Conservation (phyloP, 2,329 filamentous ascomycete genomes). For the Penicillium concentricum region DNA sequence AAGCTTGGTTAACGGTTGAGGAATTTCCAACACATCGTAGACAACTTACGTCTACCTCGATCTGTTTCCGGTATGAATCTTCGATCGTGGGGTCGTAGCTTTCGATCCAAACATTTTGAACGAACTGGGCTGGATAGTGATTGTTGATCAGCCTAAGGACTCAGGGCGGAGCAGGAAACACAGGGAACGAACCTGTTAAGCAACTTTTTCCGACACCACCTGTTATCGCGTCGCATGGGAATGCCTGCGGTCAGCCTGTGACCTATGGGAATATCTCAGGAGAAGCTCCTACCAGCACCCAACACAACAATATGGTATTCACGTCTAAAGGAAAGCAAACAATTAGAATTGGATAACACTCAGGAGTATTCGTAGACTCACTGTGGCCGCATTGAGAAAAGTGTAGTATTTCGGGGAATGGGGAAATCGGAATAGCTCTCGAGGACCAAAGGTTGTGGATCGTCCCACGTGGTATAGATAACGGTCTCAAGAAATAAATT, state of each 20-base stretch:
- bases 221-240: slow-evolving; percentile 37
- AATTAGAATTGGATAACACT: slow-evolving; percentile 20
- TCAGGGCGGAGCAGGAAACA: background rate
- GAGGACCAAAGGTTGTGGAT: background rate
- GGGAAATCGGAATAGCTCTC: background rate
- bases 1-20: slow-evolving; percentile 28
- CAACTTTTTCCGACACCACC: slow-evolving; percentile 92
- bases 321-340: slow-evolving; percentile 50
- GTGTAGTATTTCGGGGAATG: background rate
- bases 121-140: slow-evolving; percentile 72
- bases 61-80: slow-evolving; percentile 83
- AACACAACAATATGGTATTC: slow-evolving; percentile 82
- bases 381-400: slow-evolving; percentile 37
- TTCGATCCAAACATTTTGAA: slow-evolving; percentile 93
- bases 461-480: slow-evolving; percentile 7
- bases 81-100: slow-evolving; percentile 87
- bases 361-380: slow-evolving; percentile 23
- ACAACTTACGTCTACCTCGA: slow-evolving; percentile 78
- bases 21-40: background rate
- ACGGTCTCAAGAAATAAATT: background rate
- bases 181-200: slow-evolving; percentile 68
- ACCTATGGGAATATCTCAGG: slow-evolving; percentile 3
- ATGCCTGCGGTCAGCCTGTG: slow-evolving; percentile 20
- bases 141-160: slow-evolving; percentile 13
- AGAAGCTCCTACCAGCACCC: slow-evolving; percentile 62